Conservation (phyloP, 2,329 filamentous ascomycete species). For the Trichophyton simii region DNA sequence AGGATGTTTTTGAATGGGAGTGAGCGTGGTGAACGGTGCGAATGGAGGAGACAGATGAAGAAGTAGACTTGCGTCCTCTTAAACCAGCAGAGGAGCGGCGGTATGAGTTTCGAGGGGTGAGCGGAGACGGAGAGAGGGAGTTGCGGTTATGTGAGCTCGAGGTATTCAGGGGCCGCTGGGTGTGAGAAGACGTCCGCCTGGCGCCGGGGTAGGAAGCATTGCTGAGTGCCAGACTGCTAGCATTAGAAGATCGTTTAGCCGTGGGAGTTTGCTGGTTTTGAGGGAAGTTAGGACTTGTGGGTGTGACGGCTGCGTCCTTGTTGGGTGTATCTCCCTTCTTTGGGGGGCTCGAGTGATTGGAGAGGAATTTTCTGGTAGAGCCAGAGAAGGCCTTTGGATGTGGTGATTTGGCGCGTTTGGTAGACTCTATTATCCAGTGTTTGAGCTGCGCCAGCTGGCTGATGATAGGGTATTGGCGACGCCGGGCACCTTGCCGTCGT, state of each 20-base stretch:
- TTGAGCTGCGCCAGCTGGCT: slow-evolving; percentile 56
- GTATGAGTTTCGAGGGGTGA: slow-evolving; percentile 79
- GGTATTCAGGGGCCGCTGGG: slow-evolving; percentile 25
- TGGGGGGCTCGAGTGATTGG: slow-evolving; percentile 27
- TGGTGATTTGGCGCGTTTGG: slow-evolving; percentile 50
- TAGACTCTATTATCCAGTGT: slow-evolving; percentile 59
- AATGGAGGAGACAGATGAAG: slow-evolving; percentile 84
- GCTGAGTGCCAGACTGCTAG: slow-evolving; percentile 32
- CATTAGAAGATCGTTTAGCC: slow-evolving; percentile 30
- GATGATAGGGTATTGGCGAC: slow-evolving; percentile 51
- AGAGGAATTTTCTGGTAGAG: slow-evolving; percentile 26
- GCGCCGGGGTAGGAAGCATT: slow-evolving; percentile 32
- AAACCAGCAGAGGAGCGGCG: slow-evolving; percentile 72
- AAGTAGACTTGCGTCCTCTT: slow-evolving; percentile 86
- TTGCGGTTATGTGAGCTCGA: slow-evolving; percentile 43
- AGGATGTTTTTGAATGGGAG: slow-evolving; percentile 86
- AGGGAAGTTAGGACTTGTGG: slow-evolving; percentile 16
- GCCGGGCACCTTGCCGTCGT: slow-evolving; percentile 42
- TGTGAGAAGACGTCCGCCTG: slow-evolving; percentile 26
- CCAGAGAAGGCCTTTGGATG: slow-evolving; percentile 24
- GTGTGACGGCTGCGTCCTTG: slow-evolving; percentile 17
- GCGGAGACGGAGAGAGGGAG: slow-evolving; percentile 71
- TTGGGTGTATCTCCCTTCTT: slow-evolving; percentile 26
- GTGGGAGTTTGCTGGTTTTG: slow-evolving; percentile 25
- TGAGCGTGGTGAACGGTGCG: slow-evolving; percentile 82